Percentiles rank a stretch among this genome's conserved stretches.
phyloP scores from a whole-genome alignment of 2,329 filamentous ascomycete genomes.

The Fusarium torreyae region DNA sequence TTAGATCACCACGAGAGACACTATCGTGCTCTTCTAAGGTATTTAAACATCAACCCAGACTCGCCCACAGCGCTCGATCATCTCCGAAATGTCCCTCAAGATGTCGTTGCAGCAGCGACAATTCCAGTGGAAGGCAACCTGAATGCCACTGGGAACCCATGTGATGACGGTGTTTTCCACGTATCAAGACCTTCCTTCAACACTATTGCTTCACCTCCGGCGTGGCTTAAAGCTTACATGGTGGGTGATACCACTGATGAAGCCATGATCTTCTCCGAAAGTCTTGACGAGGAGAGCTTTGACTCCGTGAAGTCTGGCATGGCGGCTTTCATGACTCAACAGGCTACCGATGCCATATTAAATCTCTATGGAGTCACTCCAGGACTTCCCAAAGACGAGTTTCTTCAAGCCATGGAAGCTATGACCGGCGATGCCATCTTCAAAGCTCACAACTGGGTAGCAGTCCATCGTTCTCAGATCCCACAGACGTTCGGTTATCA shows the following conservation, averaged over 20 bases:
- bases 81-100: conserved; percentile 22
- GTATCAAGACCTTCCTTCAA: neutral
- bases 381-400: neutral
- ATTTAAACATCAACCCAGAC: conserved; percentile 25
- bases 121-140: conserved; percentile 24
- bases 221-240: conserved; percentile 33
- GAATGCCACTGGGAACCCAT: conserved; percentile 31
- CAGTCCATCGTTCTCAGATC: conserved; percentile 12
- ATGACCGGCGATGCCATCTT: conserved; percentile 28
- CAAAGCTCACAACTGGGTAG: conserved; percentile 31
- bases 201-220: conserved; percentile 15
- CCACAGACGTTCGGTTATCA: conserved; percentile 33
- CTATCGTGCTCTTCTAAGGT: conserved; percentile 23
- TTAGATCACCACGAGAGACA: conserved; percentile 4
- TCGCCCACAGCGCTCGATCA: conserved; percentile 20
- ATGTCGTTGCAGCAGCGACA: conserved; percentile 20
- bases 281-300: neutral
- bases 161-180: conserved; percentile 30
- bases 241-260: conserved; percentile 32
- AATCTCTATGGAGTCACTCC: conserved; percentile 20
- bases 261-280: conserved; percentile 22
- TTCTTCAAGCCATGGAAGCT: conserved; percentile 14
- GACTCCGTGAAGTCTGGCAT: conserved; percentile 10
- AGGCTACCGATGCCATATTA: conserved; percentile 12
- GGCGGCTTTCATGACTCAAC: neutral